Percentiles rank a stretch among this genome's conserved stretches.
phyloP scores from a whole-genome alignment of 2,329 filamentous ascomycete genomes.

The Geosmithia morbida region DNA sequence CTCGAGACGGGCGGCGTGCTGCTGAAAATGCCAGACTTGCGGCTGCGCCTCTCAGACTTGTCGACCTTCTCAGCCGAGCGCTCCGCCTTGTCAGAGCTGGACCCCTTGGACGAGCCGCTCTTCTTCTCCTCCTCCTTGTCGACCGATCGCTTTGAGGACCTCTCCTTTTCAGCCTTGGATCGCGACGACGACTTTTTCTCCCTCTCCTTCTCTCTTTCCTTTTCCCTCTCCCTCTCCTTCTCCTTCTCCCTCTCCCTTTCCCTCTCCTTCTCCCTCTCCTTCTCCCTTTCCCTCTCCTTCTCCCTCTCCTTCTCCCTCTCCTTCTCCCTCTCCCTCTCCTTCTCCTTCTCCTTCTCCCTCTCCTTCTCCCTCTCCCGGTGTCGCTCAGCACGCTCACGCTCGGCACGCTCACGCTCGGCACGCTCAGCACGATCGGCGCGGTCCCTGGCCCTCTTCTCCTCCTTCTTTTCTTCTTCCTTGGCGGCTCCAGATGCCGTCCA shows the following conservation, averaged over 20 bases:
- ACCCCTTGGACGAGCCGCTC: slow-evolving; percentile 50
- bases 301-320: slow-evolving; percentile 42
- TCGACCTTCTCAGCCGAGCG: slow-evolving; percentile 23
- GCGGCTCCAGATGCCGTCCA: slow-evolving; percentile 41
- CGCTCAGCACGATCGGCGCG: slow-evolving; percentile 2
- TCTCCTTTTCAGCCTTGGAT: slow-evolving; percentile 44
- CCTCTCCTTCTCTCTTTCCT: neutral
- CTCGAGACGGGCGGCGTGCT: slow-evolving; percentile 52
- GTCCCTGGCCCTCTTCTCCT: slow-evolving; percentile 18
- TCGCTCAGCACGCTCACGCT: neutral
- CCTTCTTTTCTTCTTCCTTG: slow-evolving; percentile 13
- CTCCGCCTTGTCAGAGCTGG: slow-evolving; percentile 56
- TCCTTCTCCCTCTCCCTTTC: neutral
- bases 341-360: neutral
- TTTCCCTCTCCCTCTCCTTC: neutral
- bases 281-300: neutral
- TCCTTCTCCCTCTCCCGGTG: neutral
- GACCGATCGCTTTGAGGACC: slow-evolving; percentile 33
- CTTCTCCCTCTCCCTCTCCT: slow-evolving; percentile 6
- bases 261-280: neutral
- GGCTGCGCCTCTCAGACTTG: slow-evolving; percentile 37
- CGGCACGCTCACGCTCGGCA: neutral
- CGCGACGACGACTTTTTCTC: slow-evolving; percentile 37
- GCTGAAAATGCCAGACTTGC: slow-evolving; percentile 47
- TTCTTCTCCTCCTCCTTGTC: slow-evolving; percentile 54